phyloP scores from a whole-genome alignment of 2,329 filamentous ascomycete genomes.

The Exophiala bonariae region DNA sequence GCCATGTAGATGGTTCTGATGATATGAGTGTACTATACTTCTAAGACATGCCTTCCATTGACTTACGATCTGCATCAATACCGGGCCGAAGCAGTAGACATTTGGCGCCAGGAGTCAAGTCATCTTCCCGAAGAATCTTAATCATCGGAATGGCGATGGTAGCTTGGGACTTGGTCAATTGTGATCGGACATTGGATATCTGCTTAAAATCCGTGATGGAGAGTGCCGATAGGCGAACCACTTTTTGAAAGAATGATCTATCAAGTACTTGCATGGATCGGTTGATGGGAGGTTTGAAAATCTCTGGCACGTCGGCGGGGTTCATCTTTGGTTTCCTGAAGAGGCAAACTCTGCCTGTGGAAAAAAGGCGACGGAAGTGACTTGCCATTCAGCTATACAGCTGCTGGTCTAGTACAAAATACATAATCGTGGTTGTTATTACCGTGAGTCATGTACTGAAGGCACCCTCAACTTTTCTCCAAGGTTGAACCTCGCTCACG shows the following conservation, averaged over 20 bases:
- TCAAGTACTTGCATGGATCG: conserved; percentile 79
- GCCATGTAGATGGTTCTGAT: conserved; percentile 71
- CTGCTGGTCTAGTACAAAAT: not conserved
- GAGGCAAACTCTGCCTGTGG: not conserved
- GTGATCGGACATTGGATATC: conserved; percentile 69
- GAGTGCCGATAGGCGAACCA: conserved; percentile 74
- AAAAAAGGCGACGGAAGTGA: conserved; percentile 11
- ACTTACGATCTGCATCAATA: conserved; percentile 30
- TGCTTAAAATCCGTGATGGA: conserved; percentile 72
- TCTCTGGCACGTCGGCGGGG: conserved; percentile 35
- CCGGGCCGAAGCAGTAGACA: conserved; percentile 40
- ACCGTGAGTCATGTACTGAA: too few species aligned
- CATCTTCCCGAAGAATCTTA: conserved; percentile 57
- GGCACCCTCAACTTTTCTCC: too few species aligned
- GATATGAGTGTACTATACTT: too few species aligned
- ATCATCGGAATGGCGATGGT: too few species aligned
- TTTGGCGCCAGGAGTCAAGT: conserved; percentile 37
- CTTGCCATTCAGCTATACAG: conserved; percentile 13
- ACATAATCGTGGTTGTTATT: too few species aligned
- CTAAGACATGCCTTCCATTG: too few species aligned
- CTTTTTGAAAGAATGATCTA: conserved; percentile 77
- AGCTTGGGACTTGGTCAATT: conserved; percentile 66
- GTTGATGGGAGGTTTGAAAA: conserved; percentile 79
- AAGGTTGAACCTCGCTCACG: too few species aligned
- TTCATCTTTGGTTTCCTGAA: conserved; percentile 22